These are phyloP conservation scores for Suzukiozyma palmioleophila DNA, from an alignment of 1,139 yeast genomes.

Conservation along the genomic window DNA sequence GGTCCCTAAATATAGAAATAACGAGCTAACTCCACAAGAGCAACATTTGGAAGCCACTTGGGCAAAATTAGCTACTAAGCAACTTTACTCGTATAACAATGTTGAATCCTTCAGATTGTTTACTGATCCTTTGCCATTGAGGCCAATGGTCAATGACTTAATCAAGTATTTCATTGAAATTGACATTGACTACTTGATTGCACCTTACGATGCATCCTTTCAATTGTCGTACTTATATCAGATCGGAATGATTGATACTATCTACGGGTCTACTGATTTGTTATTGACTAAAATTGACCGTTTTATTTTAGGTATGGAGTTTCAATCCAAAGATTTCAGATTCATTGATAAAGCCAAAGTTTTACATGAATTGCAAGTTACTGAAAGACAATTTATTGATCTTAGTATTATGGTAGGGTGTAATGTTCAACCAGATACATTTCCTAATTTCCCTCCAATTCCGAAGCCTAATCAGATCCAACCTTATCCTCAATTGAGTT, in stretches of 20 bases:
- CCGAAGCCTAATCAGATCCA: conserved; percentile 44
- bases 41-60: conserved; percentile 45
- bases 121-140: conserved; percentile 43
- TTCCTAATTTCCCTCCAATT: conserved; percentile 53
- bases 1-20: conserved; percentile 24
- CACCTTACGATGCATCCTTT: conserved; percentile 81
- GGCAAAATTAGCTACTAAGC: conserved; percentile 32
- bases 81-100: conserved; percentile 22
- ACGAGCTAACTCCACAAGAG: conserved; percentile 42
- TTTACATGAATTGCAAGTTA: conserved; percentile 55
- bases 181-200: conserved; percentile 63
- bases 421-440: conserved; percentile 62
- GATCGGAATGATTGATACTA: conserved; percentile 59
- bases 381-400: conserved; percentile 67
- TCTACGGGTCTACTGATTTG: conserved; percentile 82
- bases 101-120: conserved; percentile 42
- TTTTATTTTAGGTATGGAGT: conserved; percentile 70
- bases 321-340: conserved; percentile 58
- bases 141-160: conserved; percentile 53
- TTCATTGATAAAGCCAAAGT: conserved; percentile 60
- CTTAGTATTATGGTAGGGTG: conserved; percentile 77
- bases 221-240: conserved; percentile 72
- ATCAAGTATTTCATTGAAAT: conserved; percentile 53
- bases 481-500: conserved; percentile 41
- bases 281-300: conserved; percentile 63